A percentile compares a stretch with the other conserved stretches of the same genome.
Evolutionary conservation across 2,329 filamentous ascomycete genomes (phyloP).

Genomic region (Cyclaneusma minus): DNA sequence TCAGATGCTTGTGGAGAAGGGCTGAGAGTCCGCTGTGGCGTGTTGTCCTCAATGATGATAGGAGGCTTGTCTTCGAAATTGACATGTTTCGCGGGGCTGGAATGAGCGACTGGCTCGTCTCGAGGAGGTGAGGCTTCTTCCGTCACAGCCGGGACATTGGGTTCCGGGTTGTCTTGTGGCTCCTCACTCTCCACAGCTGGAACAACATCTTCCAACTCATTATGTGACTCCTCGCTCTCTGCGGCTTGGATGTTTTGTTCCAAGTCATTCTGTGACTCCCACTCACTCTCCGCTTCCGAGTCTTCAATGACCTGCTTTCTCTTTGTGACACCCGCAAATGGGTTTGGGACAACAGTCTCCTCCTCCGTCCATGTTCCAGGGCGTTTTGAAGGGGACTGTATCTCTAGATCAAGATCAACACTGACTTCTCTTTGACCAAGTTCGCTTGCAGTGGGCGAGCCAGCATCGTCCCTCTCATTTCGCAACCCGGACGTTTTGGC

Average conservation of each 20-base stretch:
- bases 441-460: conserved; percentile 6
- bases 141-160: neutral
- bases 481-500: no score
- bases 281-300: conserved; percentile 10
- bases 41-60: conserved; percentile 15
- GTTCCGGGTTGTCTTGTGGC: conserved; percentile 1
- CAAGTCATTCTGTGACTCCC: conserved; percentile 9
- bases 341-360: neutral
- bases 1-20: neutral
- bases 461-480: no score
- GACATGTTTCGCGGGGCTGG: no score
- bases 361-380: conserved; percentile 1
- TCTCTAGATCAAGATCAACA: neutral
- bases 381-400: neutral
- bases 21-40: neutral
- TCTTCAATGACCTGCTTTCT: conserved; percentile 13
- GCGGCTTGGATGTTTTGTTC: conserved; percentile 2
- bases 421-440: neutral
- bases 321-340: neutral
- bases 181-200: conserved; percentile 2
- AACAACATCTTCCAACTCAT: conserved; percentile 3
- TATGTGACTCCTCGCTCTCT: conserved; percentile 1
- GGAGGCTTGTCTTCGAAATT: no score
- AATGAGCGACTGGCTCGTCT: conserved; percentile 8
- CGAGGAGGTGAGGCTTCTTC: neutral